Evolutionary conservation across 345 rosid genomes (phyloP), one percentile per base, ranked within the genome.

Genomic region (Ceriops zippeliana): DNA sequence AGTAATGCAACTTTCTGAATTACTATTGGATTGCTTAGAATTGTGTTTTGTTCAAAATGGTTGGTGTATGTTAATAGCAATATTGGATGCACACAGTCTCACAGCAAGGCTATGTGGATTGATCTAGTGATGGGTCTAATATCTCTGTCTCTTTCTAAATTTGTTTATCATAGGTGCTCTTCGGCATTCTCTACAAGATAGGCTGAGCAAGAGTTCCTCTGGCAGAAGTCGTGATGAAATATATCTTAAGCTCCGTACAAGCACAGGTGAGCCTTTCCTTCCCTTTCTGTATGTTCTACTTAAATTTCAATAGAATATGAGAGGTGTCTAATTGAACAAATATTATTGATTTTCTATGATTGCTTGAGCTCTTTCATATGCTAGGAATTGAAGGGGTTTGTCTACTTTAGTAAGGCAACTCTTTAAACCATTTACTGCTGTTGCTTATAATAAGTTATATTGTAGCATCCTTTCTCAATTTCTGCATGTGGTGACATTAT

Each of bases 181-280:
- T 74, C 85, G 96, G 70, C 97, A 80, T 84, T 89, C 95, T 70
- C 79, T 95, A 30, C 97, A 95, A 76, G 96, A 87, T 61, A 85
- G 96, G 77, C 90, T 95, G 72, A 86, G 97, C 85, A 92, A 91
- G 79, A 88, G 88, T 63, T 83, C 93, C 51, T 83, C 92, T 9
- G 96, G 98, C 68, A 86, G 77, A 88, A 72, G 80, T 75, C 96
- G 93, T 42, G 99, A 92, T 84, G 93, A 92, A 85, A 95, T 95
- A 72, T 75, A 84, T 73, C 75, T 95, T 68, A 92, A 90, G 79
- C 88, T 95, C 76, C 89, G 93, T 60, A 90, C 99, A 10, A 87
- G 98, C 75, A 87, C 99, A 73, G 98, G 99, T 88, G 66, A 30
- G 79, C 61, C 38, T 35, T 52, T 37, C 5, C 20, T 28, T 27